Evolutionary conservation across 1,284 basidiomycete species (phyloP), one percentile per base, ranked within the genome.

Genomic region (Bjerkandera adusta): DNA sequence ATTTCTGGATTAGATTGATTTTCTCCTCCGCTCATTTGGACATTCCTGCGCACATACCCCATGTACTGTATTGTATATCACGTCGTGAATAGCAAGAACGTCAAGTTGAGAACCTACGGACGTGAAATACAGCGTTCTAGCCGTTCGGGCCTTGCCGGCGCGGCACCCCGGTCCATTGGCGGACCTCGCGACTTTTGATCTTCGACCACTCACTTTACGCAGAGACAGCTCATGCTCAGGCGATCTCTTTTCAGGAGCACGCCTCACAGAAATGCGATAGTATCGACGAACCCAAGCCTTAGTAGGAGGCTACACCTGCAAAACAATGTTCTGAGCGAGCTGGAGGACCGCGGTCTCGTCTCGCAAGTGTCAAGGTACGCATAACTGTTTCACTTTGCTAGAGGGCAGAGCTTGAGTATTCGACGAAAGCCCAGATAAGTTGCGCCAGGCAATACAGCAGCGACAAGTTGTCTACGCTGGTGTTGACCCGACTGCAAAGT

Each of bases 401-500:
- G n/a, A n/a, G n/a, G n/a, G 10, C 21, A 11, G 3, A 16, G 12
- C 25, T 8, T 41, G 42, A 36, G 46, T 25, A 53, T 42, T 29
- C 36, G 11, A 45, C 24, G 15, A 22, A 42, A 63, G 66, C 52
- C 68, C 66, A 36, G 66, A 72, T 40, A 64, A 65, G 25, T 68
- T 81, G 10, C 59, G 63, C 13, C 51, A 47, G n/a, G 66, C 66
- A 34, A 56, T 75, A 12, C 50, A 59, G 29, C 57, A 61, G 37
- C 67, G 64, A 12, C 80, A 76, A 50, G 82, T 81, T 0, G 76
- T 95, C 13, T 99, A 99, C 63, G 76, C 84, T 11, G 96, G 96
- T 30, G 79, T 98, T 40, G 97, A 99, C 65, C 97, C 97, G 0
- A 92, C 93, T 1, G 95, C 95, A 1, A 72, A 70, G 25, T 87